Conservation (phyloP, 1,284 basidiomycete species). For the Microbotryum silenes-acaulis region DNA sequence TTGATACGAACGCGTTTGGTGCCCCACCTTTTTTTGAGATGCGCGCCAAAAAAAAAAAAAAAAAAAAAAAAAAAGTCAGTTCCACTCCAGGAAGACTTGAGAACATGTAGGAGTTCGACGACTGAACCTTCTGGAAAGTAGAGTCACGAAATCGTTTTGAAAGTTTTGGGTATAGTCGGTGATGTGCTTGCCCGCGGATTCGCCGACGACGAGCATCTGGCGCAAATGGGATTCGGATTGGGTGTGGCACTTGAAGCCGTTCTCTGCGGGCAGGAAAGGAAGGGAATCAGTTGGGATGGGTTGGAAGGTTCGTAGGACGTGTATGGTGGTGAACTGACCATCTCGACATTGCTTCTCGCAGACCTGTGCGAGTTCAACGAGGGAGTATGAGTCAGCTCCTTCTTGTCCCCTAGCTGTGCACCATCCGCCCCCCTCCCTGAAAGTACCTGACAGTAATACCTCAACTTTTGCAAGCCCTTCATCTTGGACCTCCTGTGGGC, state of each 20-base stretch:
- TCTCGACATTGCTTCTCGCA: slow-evolving; percentile 85
- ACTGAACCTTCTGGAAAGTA: slow-evolving; percentile 73
- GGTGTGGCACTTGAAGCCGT: slow-evolving; percentile 83
- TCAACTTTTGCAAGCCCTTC: slow-evolving; percentile 66
- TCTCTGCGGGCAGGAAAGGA: slow-evolving; percentile 57
- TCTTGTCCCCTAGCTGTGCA: too few species aligned
- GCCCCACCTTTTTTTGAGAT: slow-evolving; percentile 52
- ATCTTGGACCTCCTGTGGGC: too few species aligned
- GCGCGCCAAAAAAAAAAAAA: too few species aligned
- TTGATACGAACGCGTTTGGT: slow-evolving; percentile 92
- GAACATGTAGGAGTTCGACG: background rate
- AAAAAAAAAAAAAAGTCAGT: too few species aligned
- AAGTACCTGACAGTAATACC: slow-evolving; percentile 68
- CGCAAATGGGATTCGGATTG: slow-evolving; percentile 81
- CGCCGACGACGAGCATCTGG: slow-evolving; percentile 92
- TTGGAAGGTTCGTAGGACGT: background rate
- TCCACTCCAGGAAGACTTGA: too few species aligned
- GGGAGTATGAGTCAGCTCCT: too few species aligned
- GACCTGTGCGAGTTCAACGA: slow-evolving; percentile 51
- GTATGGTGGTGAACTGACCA: slow-evolving; percentile 6
- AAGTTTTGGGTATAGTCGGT: slow-evolving; percentile 82
- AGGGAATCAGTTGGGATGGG: background rate
- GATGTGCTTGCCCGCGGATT: slow-evolving; percentile 78
- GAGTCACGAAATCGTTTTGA: slow-evolving; percentile 80
- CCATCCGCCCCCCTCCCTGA: too few species aligned